Percentiles rank a stretch among this genome's conserved stretches.
These are phyloP conservation scores for Spergularia marina DNA, from an alignment of 148 eudicot species.

Conservation along the genomic window DNA sequence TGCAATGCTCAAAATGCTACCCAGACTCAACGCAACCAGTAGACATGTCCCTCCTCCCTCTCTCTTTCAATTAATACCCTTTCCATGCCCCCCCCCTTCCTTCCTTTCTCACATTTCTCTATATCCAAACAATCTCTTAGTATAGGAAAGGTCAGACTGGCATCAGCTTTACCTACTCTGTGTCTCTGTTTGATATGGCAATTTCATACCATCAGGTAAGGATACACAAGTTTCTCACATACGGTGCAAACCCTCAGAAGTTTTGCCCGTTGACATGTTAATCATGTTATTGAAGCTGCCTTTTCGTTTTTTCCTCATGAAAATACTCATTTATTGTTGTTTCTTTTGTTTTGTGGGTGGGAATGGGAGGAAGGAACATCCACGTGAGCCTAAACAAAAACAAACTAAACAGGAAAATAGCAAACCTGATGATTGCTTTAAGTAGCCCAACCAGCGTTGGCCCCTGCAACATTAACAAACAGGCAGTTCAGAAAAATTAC, in stretches of 20 bases:
- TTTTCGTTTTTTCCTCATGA: background rate
- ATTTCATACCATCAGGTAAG: background rate
- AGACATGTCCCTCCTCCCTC: too few relatives aligned
- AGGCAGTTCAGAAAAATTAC: background rate
- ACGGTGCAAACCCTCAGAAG: background rate
- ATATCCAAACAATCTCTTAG: too few relatives aligned
- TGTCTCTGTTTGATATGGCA: too few relatives aligned
- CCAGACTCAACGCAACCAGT: too few relatives aligned
- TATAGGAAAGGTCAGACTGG: too few relatives aligned
- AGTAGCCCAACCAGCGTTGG: constrained; percentile 45
- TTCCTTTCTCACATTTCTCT: too few relatives aligned
- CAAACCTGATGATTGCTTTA: constrained; percentile 54
- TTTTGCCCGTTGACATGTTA: too few relatives aligned
- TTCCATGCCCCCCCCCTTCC: too few relatives aligned
- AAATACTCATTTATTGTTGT: background rate
- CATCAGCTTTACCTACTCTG: too few relatives aligned
- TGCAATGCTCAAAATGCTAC: too few relatives aligned
- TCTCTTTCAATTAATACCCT: too few relatives aligned
- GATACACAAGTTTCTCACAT: background rate
- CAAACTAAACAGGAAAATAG: background rate
- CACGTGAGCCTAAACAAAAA: background rate
- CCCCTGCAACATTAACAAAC: constrained; percentile 44
- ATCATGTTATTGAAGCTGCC: background rate
- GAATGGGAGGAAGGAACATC: too few relatives aligned
- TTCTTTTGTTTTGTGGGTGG: background rate